A percentile compares a stretch with the other conserved stretches of the same genome.
phyloP scores from a whole-genome alignment of 2,329 filamentous ascomycete species.

The Fusarium temperatum region DNA sequence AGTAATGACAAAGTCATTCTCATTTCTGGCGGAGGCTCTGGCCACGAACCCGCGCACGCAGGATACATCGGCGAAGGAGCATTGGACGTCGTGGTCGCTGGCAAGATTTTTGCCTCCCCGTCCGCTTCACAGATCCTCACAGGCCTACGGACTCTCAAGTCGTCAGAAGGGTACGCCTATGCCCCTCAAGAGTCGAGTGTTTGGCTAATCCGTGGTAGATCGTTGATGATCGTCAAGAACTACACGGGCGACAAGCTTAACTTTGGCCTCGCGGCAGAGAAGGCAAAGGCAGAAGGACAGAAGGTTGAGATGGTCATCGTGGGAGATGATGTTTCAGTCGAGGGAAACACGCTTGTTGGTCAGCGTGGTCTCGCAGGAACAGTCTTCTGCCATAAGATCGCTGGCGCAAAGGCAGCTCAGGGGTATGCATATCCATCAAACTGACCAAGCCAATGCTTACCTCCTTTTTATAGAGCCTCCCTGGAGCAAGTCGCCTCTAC shows the following conservation, averaged over 20 bases:
- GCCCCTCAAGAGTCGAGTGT: accelerated
- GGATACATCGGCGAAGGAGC: conserved; percentile 39
- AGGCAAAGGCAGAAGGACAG: conserved; percentile 40
- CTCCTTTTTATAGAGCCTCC: conserved; percentile 11
- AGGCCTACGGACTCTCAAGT: conserved; percentile 34
- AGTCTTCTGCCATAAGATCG: conserved; percentile 40
- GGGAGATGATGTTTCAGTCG: conserved; percentile 38
- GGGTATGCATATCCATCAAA: conserved; percentile 10
- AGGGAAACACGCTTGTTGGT: conserved; percentile 37
- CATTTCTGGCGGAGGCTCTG: conserved; percentile 37
- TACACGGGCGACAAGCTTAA: conserved; percentile 44
- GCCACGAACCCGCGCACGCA: conserved; percentile 39
- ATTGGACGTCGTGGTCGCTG: conserved; percentile 34
- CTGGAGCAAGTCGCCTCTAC: conserved; percentile 30
- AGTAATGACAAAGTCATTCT: conserved; percentile 31
- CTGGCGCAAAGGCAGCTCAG: conserved; percentile 36
- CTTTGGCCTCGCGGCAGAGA: conserved; percentile 43
- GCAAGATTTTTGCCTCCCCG: conserved; percentile 40
- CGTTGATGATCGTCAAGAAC: conserved; percentile 41
- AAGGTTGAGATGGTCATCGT: conserved; percentile 39
- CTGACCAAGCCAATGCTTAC: neutral
- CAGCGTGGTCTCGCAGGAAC: conserved; percentile 39
- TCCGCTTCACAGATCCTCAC: conserved; percentile 37
- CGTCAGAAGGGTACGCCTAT: conserved; percentile 22
- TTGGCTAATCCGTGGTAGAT: conserved; percentile 10